A percentile compares a stretch with the other conserved stretches of the same genome.
Conservation (phyloP, 305 asterid genomes). For the Coffea humblotiana region DNA sequence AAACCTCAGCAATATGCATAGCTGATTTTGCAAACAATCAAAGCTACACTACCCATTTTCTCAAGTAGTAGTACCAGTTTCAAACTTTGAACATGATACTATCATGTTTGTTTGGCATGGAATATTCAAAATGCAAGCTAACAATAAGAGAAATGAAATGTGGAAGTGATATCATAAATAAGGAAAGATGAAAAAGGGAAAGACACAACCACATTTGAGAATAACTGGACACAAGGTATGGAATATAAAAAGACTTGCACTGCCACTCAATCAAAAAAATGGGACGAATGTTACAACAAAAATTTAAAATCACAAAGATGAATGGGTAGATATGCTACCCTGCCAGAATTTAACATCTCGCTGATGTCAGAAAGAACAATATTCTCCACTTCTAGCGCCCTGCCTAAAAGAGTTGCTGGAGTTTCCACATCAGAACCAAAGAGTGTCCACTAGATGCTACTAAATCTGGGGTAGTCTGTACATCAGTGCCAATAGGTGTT, state of each 20-base stretch:
- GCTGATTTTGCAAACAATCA: not conserved
- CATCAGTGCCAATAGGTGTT: conserved; percentile 35
- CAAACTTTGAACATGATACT: not conserved
- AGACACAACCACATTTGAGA: not conserved
- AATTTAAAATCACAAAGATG: not conserved
- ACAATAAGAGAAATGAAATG: not conserved
- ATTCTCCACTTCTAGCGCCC: conserved; percentile 31
- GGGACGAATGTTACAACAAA: not conserved
- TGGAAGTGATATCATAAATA: no score
- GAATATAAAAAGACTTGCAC: not conserved
- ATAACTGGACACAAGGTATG: not conserved
- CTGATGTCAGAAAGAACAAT: conserved; percentile 60
- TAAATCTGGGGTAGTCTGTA: conserved; percentile 32
- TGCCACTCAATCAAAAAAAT: not conserved
- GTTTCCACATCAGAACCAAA: conserved; percentile 52
- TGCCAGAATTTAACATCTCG: conserved; percentile 56
- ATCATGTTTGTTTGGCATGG: not conserved
- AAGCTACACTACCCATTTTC: not conserved
- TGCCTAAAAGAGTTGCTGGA: conserved; percentile 42
- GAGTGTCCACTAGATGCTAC: conserved; percentile 42
- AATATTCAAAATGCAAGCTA: not conserved
- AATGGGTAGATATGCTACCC: conserved; percentile 44
- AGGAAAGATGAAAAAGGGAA: not conserved
- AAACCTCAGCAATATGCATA: not conserved
- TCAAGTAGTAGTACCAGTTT: not conserved